A percentile compares a stretch with the other conserved stretches of the same genome.
Conservation (phyloP, 2,329 filamentous ascomycete genomes). For the Fusarium sp. region DNA sequence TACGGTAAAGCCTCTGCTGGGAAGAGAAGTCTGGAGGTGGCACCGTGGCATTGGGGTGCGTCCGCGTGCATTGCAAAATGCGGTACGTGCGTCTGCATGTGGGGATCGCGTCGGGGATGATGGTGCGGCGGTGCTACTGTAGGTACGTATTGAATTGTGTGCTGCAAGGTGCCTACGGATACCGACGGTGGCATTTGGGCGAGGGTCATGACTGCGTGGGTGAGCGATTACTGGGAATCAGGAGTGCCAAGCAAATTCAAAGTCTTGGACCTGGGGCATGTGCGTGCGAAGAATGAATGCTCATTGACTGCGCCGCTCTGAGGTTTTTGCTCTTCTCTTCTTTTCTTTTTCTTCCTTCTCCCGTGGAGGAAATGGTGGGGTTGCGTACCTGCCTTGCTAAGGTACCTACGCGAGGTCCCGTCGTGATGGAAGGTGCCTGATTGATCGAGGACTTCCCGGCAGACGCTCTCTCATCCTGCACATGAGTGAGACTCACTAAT, state of each 20-base stretch:
- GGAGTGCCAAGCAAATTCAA: background rate
- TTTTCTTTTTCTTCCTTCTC: slow-evolving; percentile 1
- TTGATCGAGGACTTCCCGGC: slow-evolving; percentile 6
- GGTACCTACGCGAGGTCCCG: too few relatives aligned
- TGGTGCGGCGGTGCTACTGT: slow-evolving; percentile 22
- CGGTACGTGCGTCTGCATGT: slow-evolving; percentile 14
- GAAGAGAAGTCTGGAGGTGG: slow-evolving; percentile 45
- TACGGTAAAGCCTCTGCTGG: slow-evolving; percentile 27
- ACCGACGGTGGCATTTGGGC: slow-evolving; percentile 8
- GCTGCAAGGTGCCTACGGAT: too few relatives aligned
- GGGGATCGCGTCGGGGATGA: slow-evolving; percentile 32
- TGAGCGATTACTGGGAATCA: slow-evolving; percentile 2
- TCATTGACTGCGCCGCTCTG: slow-evolving; percentile 4
- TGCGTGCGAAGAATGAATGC: too few relatives aligned
- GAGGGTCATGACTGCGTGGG: background rate
- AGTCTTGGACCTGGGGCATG: too few relatives aligned
- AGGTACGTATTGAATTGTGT: too few relatives aligned
- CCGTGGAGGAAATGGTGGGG: slow-evolving; percentile 2
- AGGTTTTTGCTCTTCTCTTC: too few relatives aligned
- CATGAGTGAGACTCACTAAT: slow-evolving; percentile 7
- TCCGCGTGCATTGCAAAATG: slow-evolving; percentile 5
- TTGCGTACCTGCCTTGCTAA: slow-evolving; percentile 5
- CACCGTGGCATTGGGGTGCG: slow-evolving; percentile 40
- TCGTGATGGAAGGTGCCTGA: too few relatives aligned
- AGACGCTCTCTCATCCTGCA: slow-evolving; percentile 1